These are phyloP conservation scores for Dillenia turbinata DNA, from an alignment of 164 flowering plant species.

Conservation along the genomic window DNA sequence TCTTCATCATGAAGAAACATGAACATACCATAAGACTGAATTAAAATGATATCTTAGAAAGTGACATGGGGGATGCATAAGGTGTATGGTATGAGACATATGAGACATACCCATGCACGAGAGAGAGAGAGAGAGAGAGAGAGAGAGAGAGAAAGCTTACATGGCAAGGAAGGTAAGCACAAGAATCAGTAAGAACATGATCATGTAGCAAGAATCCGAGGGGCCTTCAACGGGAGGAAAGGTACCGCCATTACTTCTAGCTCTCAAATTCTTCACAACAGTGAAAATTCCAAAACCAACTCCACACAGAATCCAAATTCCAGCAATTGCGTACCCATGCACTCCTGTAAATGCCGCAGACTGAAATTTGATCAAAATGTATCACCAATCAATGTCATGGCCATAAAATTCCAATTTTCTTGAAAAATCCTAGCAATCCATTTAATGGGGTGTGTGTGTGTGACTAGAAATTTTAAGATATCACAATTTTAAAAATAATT, in stretches of 20 bases:
- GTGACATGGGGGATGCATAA: background rate
- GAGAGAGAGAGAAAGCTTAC: slow-evolving; percentile 27
- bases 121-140: background rate
- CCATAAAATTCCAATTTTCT: too few relatives aligned
- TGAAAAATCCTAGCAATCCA: too few relatives aligned
- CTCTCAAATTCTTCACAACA: slow-evolving; percentile 16
- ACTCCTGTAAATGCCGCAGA: slow-evolving; percentile 61
- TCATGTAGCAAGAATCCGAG: slow-evolving; percentile 18
- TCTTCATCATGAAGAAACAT: slow-evolving; percentile 14
- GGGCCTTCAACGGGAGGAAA: slow-evolving; percentile 8
- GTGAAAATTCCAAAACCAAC: slow-evolving; percentile 38
- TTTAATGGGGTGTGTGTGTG: too few relatives aligned
- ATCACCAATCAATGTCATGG: too few relatives aligned
- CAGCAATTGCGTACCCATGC: slow-evolving; percentile 55
- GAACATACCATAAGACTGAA: background rate
- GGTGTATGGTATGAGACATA: too few relatives aligned
- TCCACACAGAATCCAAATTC: slow-evolving; percentile 46
- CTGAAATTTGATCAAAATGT: slow-evolving; percentile 24
- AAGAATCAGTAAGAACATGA: slow-evolving; percentile 24
- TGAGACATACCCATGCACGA: background rate
- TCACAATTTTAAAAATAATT: too few relatives aligned
- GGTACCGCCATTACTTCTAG: background rate
- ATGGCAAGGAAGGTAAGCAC: slow-evolving; percentile 42
- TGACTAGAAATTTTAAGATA: too few relatives aligned
- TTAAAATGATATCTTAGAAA: background rate